Evolutionary conservation across 1,284 basidiomycete genomes (phyloP), one percentile per base, ranked within the genome.

Genomic region (Tylopilus sp.): DNA sequence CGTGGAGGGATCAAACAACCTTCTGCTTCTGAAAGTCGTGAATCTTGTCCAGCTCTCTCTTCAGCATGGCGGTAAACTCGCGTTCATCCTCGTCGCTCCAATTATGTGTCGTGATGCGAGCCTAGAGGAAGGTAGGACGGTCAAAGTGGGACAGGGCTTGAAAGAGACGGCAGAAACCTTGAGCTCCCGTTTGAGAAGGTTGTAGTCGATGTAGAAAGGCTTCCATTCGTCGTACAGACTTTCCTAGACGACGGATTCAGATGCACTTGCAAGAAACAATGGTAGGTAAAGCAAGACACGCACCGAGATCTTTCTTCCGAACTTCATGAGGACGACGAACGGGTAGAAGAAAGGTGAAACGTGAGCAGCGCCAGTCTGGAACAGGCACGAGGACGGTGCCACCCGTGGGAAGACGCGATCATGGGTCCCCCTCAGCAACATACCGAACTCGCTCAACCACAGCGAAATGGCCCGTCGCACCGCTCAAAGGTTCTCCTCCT

Each of bases 21-120:
- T 98, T 99, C 40, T 78, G 73, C 64, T 87, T 91, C 66, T 99
- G 97, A 68, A 99, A 99, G 62, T 87, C 86, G 63, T 97, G 90
- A 49, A 98, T 89, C 75, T 99, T 99, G 65, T 96, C 91, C 39
- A 99, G 78, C 72, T 99, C 94, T 53, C 76, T 76, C 64, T 92
- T 87, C 49, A 98, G 83, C 71, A 88, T 78, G 35, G 66, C 68
- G 19, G 84, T 86, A 64, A 97, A 97, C 40, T 87, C 82, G 23
- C 74, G 74, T 70, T 97, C 94, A 65, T 96, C 92, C 9, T 77
- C 71, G 42, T 82, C 78, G 26, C 75, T 79, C 94, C 94, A 97
- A 34, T 64, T 64, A 42, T 73, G 75, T 10, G 71, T 72, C 6
- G 77, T 79, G 12, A 79, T 90, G 42, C 81, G 78, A 46, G 68